Conservation (phyloP, 352 stramenopile species). For the Halophytophthora batemanensis region DNA sequence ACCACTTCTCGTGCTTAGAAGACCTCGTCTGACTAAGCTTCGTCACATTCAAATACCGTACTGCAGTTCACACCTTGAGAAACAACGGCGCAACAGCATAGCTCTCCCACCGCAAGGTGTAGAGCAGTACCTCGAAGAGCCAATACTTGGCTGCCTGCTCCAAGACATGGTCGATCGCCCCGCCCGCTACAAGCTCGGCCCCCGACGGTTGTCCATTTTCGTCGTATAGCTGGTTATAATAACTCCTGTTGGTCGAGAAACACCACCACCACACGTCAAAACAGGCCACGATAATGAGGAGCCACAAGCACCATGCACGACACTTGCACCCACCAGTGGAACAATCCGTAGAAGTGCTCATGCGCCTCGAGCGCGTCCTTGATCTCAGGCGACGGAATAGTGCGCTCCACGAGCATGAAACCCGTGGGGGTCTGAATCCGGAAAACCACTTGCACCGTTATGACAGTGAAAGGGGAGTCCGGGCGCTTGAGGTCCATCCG, state of each 20-base stretch:
- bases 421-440: constrained; percentile 46
- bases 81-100: constrained; percentile 30
- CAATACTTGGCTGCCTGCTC: constrained; percentile 41
- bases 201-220: constrained; percentile 29
- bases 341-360: constrained; percentile 50
- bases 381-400: constrained; percentile 44
- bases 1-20: too few species aligned
- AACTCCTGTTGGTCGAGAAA: constrained; percentile 15
- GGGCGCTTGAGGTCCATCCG: constrained; percentile 39
- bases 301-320: neutral
- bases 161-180: constrained; percentile 37
- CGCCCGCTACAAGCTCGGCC: constrained; percentile 45
- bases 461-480: constrained; percentile 39
- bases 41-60: too few species aligned
- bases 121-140: constrained; percentile 59
- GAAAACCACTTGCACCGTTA: constrained; percentile 50
- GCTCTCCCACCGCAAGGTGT: constrained; percentile 53
- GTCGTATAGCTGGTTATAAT: constrained; percentile 52
- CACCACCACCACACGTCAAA: neutral
- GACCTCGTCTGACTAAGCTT: too few species aligned
- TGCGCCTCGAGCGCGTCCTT: constrained; percentile 31
- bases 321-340: constrained; percentile 34
- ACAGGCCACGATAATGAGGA: neutral
- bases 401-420: constrained; percentile 50
- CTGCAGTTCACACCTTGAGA: constrained; percentile 5